Percentiles rank a stretch among this genome's conserved stretches.
These are phyloP conservation scores for Firmiana major DNA, from an alignment of 345 rosid species.

Conservation along the genomic window DNA sequence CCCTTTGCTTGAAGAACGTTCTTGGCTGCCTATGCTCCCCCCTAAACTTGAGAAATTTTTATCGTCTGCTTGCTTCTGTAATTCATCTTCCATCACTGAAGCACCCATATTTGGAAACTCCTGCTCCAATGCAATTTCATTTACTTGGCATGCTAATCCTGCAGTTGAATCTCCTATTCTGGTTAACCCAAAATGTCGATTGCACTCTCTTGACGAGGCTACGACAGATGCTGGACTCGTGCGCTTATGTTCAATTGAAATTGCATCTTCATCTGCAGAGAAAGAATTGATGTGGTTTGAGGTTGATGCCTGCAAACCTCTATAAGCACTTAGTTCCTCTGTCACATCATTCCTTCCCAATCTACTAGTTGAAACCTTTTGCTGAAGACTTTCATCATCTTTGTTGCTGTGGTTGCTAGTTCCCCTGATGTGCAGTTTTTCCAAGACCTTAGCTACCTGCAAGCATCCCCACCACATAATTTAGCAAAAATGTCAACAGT, in stretches of 20 bases:
- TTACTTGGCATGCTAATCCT: slow-evolving; percentile 24
- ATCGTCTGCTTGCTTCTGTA: slow-evolving; percentile 27
- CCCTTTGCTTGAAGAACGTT: slow-evolving; percentile 46
- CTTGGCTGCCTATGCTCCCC: slow-evolving; percentile 37
- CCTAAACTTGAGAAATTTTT: slow-evolving; percentile 30
- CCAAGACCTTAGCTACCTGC: slow-evolving; percentile 66
- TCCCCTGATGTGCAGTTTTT: slow-evolving; percentile 52
- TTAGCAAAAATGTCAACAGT: not conserved
- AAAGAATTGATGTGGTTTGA: slow-evolving; percentile 16
- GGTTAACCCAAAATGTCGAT: slow-evolving; percentile 21
- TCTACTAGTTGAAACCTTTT: slow-evolving; percentile 16
- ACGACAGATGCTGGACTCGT: slow-evolving; percentile 20
- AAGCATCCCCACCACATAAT: slow-evolving; percentile 14
- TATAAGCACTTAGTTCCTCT: slow-evolving; percentile 13
- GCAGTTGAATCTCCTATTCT: slow-evolving; percentile 26
- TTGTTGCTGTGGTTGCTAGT: slow-evolving; percentile 25
- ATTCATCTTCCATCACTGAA: slow-evolving; percentile 37
- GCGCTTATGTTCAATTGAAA: slow-evolving; percentile 20
- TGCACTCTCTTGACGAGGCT: slow-evolving; percentile 27
- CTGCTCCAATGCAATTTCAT: slow-evolving; percentile 34
- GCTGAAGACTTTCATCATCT: slow-evolving; percentile 22
- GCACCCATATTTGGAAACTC: slow-evolving; percentile 24
- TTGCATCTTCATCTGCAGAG: slow-evolving; percentile 16
- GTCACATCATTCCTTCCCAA: slow-evolving; percentile 19
- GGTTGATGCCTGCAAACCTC: slow-evolving; percentile 28